Conservation (phyloP, 73 alveolate genomes). For the Loxodes magnus region DNA sequence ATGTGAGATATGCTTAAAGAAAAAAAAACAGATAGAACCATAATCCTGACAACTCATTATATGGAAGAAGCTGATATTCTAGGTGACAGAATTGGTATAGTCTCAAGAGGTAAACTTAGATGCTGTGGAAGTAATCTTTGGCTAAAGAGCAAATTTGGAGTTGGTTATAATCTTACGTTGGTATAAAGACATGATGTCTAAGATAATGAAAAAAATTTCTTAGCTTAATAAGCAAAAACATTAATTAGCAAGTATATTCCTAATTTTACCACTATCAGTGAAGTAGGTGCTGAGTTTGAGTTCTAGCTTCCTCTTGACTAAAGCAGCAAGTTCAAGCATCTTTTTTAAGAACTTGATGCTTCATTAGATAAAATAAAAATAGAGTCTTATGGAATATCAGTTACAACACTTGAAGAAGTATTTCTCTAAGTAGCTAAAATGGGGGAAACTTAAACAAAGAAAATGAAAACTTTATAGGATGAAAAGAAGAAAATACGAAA, state of each 20-base stretch:
- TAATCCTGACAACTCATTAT: constrained; percentile 91
- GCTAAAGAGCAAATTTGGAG: constrained; percentile 80
- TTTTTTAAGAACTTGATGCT: constrained; percentile 55
- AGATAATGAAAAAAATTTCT: too few species aligned
- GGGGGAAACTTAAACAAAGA: constrained; percentile 8
- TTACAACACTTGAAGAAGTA: constrained; percentile 92
- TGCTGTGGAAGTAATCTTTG: constrained; percentile 85
- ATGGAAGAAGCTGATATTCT: constrained; percentile 97
- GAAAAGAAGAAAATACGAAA: constrained; percentile 32
- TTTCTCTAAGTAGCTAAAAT: constrained; percentile 62
- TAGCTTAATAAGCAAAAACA: too few species aligned
- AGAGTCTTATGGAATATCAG: constrained; percentile 78
- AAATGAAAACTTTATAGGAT: constrained; percentile 53
- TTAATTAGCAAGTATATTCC: too few species aligned
- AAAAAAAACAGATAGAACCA: constrained; percentile 66
- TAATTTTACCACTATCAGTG: too few species aligned
- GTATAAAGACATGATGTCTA: constrained; percentile 23
- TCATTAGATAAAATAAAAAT: constrained; percentile 44
- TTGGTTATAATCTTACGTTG: constrained; percentile 52
- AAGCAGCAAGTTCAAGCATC: constrained; percentile 38
- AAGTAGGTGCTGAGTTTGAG: too few species aligned
- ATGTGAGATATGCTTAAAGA: constrained; percentile 91
- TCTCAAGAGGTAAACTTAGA: constrained; percentile 75
- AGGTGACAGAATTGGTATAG: constrained; percentile 94
- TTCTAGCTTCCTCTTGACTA: constrained; percentile 49